These are phyloP conservation scores for Clavispora asparagi DNA, from an alignment of 805 yeast genomes.

Conservation along the genomic window DNA sequence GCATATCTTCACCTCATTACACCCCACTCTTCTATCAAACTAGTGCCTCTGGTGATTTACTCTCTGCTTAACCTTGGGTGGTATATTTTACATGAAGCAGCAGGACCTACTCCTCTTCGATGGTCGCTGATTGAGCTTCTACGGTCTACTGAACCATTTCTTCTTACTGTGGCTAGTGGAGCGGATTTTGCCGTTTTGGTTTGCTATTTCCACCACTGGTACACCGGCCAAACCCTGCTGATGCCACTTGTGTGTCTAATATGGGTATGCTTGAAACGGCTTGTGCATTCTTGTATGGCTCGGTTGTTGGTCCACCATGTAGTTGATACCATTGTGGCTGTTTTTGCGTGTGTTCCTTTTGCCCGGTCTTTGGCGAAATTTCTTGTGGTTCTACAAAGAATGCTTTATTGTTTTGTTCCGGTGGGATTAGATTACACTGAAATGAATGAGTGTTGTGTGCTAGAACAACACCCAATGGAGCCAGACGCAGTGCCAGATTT, in stretches of 20 bases:
- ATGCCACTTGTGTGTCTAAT: neutral
- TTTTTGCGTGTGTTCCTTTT: neutral
- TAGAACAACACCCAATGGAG: neutral
- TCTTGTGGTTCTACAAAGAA: neutral
- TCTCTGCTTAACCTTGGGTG: conserved; percentile 23
- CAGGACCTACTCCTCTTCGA: conserved; percentile 8
- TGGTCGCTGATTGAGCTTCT: conserved; percentile 10
- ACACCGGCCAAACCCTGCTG: neutral
- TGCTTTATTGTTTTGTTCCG: neutral
- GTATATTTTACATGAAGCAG: conserved; percentile 12
- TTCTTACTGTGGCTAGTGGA: conserved; percentile 10
- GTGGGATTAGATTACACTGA: neutral
- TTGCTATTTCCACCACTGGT: neutral
- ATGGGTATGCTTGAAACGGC: neutral
- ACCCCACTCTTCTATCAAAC: conserved; percentile 14
- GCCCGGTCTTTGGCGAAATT: neutral
- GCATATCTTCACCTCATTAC: conserved; percentile 19
- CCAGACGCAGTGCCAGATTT: neutral
- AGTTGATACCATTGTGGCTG: neutral
- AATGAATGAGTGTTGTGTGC: no score
- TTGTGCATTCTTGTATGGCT: neutral
- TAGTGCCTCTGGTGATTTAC: conserved; percentile 23
- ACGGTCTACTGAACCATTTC: conserved; percentile 11
- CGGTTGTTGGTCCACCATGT: neutral
- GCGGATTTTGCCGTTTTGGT: conserved; percentile 8